Base-by-base conservation (phyloP, 352 stramenopile species). In the Plasmopara viticola region DNA sequence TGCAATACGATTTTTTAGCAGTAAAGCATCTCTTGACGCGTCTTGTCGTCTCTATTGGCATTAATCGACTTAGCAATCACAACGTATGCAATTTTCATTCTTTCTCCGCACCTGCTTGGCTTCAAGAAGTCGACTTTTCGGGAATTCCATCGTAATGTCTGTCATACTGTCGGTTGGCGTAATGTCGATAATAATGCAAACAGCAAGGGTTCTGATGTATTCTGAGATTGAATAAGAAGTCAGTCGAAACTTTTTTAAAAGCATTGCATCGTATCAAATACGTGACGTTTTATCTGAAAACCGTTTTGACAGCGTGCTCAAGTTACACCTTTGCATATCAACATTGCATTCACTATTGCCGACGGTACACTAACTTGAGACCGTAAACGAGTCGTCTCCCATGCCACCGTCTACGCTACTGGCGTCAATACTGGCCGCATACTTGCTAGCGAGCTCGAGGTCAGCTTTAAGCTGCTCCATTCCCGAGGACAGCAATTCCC, bases 391-490 rank as follows among this genome's bases (percentile, higher is more conserved):
- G 51, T 87, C 72, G 18, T 90, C 78, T 10, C 78, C 77, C 35
- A 58, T 56, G 28, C 64, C 60, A 35, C 66, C 67, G 39, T 76
- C 63, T 34, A 68, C 64, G 52, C 65, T 71, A 51, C 67, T 66
- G 25, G 63, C 55, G 42, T 94, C 83, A 51, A 94, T 90, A 59
- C 82, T 94, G 18, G 77, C 77, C 7, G 81, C 81, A 53, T 91
- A 90, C 63, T 91, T 92, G 68, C 81, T 91, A 7, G 84, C 81
- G 44, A 94, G 68, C 61, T 94, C 81, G 45, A 94, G 44, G 45
- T 94, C 84, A 17, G 81, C 79, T 67, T 94, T 92, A 10, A 94
- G 71, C 66, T 94, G 84, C 58, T 94, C 84, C 84, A 94, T 92
- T n/a, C 84, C 84, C 0, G 74, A 87, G 13, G 79, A 88, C 33